Conservation (phyloP, 2,329 filamentous ascomycete genomes). For the Botrytis hyacinthi region DNA sequence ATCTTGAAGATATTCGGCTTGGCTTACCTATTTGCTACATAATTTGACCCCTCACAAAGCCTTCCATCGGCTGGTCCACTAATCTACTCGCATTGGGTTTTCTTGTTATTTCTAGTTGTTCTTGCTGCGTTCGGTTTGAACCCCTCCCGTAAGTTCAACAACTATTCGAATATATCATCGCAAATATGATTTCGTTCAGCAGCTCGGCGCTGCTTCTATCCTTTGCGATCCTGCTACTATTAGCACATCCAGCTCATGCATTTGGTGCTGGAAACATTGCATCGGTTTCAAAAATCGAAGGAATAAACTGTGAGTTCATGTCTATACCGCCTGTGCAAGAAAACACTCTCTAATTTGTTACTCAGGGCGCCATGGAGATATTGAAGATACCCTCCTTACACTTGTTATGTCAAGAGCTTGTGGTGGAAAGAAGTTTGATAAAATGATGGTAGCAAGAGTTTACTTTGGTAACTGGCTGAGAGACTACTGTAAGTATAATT, state of each 20-base stretch:
- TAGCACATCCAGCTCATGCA: conserved; percentile 67
- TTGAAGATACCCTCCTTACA: conserved; percentile 83
- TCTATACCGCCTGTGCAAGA: background rate
- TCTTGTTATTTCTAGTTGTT: background rate
- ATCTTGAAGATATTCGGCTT: conserved; percentile 2
- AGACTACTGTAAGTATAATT: conserved; percentile 63
- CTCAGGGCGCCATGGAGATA: conserved; percentile 80
- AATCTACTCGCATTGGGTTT: background rate
- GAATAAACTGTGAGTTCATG: conserved; percentile 67
- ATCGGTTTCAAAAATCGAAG: conserved; percentile 74
- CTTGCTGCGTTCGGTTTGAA: conserved; percentile 7
- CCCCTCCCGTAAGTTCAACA: conserved; percentile 20
- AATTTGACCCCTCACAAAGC: conserved; percentile 6
- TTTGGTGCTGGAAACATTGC: conserved; percentile 91
- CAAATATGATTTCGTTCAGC: conserved; percentile 35
- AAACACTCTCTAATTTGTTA: background rate
- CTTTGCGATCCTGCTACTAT: conserved; percentile 60
- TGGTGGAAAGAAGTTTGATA: conserved; percentile 77
- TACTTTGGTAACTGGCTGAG: conserved; percentile 97
- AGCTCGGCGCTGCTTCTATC: conserved; percentile 34
- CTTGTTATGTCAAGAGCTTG: conserved; percentile 62
- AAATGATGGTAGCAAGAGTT: conserved; percentile 81
- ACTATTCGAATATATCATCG: conserved; percentile 1
- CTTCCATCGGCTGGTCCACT: background rate
- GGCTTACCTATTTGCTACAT: background rate